Evolutionary conservation across 2,329 filamentous ascomycete genomes (phyloP).

Genomic region (Dothidotthia symphoricarpi): DNA sequence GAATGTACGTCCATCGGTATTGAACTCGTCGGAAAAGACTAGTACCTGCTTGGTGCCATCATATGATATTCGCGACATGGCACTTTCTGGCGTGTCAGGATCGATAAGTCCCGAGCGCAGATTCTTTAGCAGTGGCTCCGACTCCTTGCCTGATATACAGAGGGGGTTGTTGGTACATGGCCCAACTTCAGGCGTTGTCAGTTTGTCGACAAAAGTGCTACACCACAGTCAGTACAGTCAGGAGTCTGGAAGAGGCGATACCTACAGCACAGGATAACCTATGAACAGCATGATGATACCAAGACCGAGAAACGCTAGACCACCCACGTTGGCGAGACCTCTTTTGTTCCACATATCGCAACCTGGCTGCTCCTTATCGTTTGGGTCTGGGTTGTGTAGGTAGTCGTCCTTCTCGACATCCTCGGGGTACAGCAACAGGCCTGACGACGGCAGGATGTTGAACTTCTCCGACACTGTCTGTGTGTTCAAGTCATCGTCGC

Average conservation of each 20-base stretch:
- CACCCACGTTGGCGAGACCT: conserved; percentile 64
- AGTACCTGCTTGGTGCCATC: conserved; percentile 63
- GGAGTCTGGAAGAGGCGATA: conserved; percentile 8
- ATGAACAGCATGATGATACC: conserved; percentile 66
- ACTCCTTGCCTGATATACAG: conserved; percentile 52
- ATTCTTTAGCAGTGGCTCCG: conserved; percentile 57
- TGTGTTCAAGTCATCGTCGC: conserved; percentile 66
- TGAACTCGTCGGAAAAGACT: conserved; percentile 73
- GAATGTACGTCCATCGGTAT: conserved; percentile 64
- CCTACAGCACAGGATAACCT: conserved; percentile 68
- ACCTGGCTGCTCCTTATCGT: conserved; percentile 60
- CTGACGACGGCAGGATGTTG: conserved; percentile 67
- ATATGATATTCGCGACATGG: conserved; percentile 54
- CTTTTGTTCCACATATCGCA: conserved; percentile 65
- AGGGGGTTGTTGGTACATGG: conserved; percentile 46
- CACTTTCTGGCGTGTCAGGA: conserved; percentile 63
- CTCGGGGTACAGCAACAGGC: conserved; percentile 66
- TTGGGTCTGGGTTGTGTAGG: conserved; percentile 67
- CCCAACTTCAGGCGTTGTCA: conserved; percentile 37
- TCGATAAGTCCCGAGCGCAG: conserved; percentile 62
- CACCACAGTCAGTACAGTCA: conserved; percentile 12
- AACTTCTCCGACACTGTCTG: conserved; percentile 73
- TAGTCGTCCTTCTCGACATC: conserved; percentile 73
- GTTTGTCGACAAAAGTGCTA: conserved; percentile 58
- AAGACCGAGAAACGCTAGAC: conserved; percentile 57